Evolutionary conservation across 441 rosid species (phyloP), one percentile per base, ranked within the genome.

Genomic region (Gossypium davidsonii): DNA sequence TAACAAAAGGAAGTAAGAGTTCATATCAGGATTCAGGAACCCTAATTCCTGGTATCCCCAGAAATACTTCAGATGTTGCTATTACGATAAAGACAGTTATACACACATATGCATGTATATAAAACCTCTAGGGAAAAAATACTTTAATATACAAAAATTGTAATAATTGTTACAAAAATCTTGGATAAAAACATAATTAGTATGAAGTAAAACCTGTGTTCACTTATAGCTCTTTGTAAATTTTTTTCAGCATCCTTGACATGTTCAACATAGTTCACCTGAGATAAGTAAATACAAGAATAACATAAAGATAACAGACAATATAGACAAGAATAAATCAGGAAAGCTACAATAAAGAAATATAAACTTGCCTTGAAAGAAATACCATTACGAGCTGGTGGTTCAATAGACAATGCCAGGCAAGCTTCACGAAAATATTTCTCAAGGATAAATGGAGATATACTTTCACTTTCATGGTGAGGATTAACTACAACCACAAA

Each of bases 371-470:
- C 98, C 90, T 92, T 90, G 85, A 89, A 86, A 78, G 72, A 73
- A 61, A 83, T 67, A 52, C 81, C 84, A 75, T 79, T 78, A 75
- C 73, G 82, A 34, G 84, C 78, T 72, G 81, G 80, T 58, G 81
- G 70, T 79, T 88, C 92, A 73, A 80, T 74, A 67, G 88, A 90
- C 83, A 90, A 76, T 58, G 91, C 84, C 73, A 77, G 87, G 80
- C 98, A 91, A 74, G 97, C 91, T 83, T 94, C 98, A 76, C 85
- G 89, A 77, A 88, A 91, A 82, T 92, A 97, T 80, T 81, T 90
- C 79, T 94, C 96, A 51, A 94, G 90, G 78, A 90, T 82, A 79
- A 90, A 76, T 74, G 90, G 77, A n/a, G 88, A 80, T 77, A 91
- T 63, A 67, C 87, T 95, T 86, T 89, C 87, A 78, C 80, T 86